phyloP scores from a whole-genome alignment of 1,284 basidiomycete species.

The Thelephora terrestris region DNA sequence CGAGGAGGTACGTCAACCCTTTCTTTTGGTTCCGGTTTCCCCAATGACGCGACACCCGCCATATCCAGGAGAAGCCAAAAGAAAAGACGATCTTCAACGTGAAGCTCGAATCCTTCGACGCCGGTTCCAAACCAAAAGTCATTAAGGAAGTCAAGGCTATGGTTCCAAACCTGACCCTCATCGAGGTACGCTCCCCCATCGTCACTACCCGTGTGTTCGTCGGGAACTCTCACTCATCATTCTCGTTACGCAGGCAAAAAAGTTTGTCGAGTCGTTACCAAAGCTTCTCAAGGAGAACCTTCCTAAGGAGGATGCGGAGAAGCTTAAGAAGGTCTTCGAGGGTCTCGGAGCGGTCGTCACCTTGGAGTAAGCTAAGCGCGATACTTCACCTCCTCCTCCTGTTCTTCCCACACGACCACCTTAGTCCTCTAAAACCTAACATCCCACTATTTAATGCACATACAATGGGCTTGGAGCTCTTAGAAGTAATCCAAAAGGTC shows the following conservation, averaged over 20 bases:
- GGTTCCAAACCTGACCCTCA: conserved; percentile 89
- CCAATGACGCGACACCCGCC: not conserved
- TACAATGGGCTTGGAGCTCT: not conserved
- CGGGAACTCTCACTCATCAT: not conserved
- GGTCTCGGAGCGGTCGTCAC: conserved; percentile 83
- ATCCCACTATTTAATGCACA: conserved; percentile 11
- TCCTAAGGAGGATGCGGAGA: conserved; percentile 97
- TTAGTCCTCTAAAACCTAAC: not conserved
- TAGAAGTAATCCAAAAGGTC: too few relatives aligned
- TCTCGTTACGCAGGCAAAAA: conserved; percentile 74
- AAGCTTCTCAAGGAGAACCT: conserved; percentile 94
- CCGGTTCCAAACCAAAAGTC: conserved; percentile 89
- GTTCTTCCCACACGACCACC: not conserved
- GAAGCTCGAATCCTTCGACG: conserved; percentile 88
- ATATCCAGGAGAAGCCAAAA: conserved; percentile 82
- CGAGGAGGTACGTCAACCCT: conserved; percentile 40
- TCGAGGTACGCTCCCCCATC: conserved; percentile 62
- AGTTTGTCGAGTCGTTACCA: conserved; percentile 95
- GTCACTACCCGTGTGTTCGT: conserved; percentile 9
- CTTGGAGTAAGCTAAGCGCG: conserved; percentile 49
- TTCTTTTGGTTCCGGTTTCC: conserved; percentile 7
- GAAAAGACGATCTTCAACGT: conserved; percentile 98
- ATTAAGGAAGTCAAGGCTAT: conserved; percentile 97
- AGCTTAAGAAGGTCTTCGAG: conserved; percentile 86
- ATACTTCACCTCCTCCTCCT: not conserved